Percentiles rank a stretch among this genome's conserved stretches.
Evolutionary conservation across 331 rosid genomes (phyloP).

Genomic region (Pyrus hybrid): DNA sequence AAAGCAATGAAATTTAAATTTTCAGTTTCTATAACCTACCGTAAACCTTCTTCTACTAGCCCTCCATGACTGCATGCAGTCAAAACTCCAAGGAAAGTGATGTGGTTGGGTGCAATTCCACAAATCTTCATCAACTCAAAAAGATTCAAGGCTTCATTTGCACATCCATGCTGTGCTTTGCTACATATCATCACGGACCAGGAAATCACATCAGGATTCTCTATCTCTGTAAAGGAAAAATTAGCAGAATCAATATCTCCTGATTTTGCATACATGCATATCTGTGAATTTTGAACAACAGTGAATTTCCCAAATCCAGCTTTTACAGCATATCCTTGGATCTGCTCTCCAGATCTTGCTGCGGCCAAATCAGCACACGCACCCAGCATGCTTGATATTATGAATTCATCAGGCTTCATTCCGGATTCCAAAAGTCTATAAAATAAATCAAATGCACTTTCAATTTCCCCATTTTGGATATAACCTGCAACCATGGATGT

Average conservation of each 20-base stretch:
- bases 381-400: constrained; percentile 40
- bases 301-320: constrained; percentile 27
- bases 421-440: constrained; percentile 20
- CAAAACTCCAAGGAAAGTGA: constrained; percentile 47
- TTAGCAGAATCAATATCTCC: constrained; percentile 40
- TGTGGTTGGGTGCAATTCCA: constrained; percentile 38
- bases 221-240: constrained; percentile 33
- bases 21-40: background rate
- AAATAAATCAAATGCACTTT: background rate
- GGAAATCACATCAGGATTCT: constrained; percentile 1
- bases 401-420: constrained; percentile 40
- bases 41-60: constrained; percentile 43
- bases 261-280: constrained; percentile 58
- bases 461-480: background rate
- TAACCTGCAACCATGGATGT: constrained; percentile 47
- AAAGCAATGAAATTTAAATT: background rate
- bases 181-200: too few relatives aligned
- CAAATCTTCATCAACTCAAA: constrained; percentile 35
- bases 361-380: constrained; percentile 45
- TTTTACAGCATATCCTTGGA: constrained; percentile 40
- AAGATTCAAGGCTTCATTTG: too few relatives aligned
- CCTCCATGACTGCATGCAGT: constrained; percentile 68
- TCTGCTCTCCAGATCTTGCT: constrained; percentile 44
- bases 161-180: too few relatives aligned
- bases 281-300: constrained; percentile 41